Evolutionary conservation across 805 yeast genomes (phyloP).

Genomic region (Yarrowia keelungensis): DNA sequence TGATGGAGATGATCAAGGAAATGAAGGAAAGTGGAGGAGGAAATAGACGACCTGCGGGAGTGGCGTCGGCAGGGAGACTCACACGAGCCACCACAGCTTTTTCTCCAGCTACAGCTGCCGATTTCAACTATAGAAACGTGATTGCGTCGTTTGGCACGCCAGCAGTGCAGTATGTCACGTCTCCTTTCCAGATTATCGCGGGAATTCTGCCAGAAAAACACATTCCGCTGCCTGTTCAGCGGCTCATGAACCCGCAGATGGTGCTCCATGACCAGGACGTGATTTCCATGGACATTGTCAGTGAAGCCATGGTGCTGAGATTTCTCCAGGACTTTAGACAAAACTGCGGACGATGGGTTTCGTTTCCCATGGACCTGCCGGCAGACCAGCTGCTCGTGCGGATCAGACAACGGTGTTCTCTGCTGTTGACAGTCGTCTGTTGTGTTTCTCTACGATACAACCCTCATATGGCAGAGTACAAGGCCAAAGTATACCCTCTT

Average conservation of each 20-base stretch:
- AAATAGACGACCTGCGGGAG: background rate
- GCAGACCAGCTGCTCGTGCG: conserved; percentile 58
- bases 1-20: conserved; percentile 37
- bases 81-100: conserved; percentile 1
- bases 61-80: conserved; percentile 17
- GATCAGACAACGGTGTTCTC: conserved; percentile 59
- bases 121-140: conserved; percentile 29
- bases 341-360: conserved; percentile 79
- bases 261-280: conserved; percentile 55
- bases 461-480: conserved; percentile 49
- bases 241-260: conserved; percentile 49
- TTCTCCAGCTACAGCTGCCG: conserved; percentile 7
- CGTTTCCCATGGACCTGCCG: conserved; percentile 63
- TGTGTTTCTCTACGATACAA: conserved; percentile 65
- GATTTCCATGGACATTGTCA: conserved; percentile 58
- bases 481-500: conserved; percentile 54
- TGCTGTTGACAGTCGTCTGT: conserved; percentile 72
- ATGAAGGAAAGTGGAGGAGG: background rate
- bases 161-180: conserved; percentile 51
- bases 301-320: conserved; percentile 57
- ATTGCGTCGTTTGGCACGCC: conserved; percentile 51
- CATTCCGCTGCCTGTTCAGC: conserved; percentile 52
- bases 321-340: conserved; percentile 66
- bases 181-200: conserved; percentile 57
- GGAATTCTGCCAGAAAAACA: conserved; percentile 48